Base-by-base conservation (phyloP, 192 early-diverging fungal genomes). In the Lunasporangiospora selenospora region DNA sequence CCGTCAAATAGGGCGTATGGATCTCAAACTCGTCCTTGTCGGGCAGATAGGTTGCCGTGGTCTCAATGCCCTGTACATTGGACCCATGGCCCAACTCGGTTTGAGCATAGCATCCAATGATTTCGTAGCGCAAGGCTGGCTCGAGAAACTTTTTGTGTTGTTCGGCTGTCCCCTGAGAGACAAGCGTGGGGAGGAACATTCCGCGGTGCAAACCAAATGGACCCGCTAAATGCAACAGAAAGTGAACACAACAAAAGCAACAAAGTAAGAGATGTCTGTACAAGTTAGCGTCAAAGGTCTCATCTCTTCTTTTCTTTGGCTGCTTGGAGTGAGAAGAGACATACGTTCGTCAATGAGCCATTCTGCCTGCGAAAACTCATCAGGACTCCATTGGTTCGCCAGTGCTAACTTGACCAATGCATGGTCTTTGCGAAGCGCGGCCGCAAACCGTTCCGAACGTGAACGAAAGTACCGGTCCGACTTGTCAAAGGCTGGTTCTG, bases 21-120 rank as follows among this genome's bases (percentile, higher is more conserved):
- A 95, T 80, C 54, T 92, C 93, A 60, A 93, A 95, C 80, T 95
- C 88, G 61, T 94, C 85, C 5, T 90, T 92, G 66, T 89, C 89
- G 3, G 88, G 87, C 30, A 92, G 78, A 49, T 85, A 93, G 0
- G 91, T 93, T 31, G 92, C 91, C 2, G 90, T 92, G 6, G 93
- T 95, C 78, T 95, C 92, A 19, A 94, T 81, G 0, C 91, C 93
- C 79, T 92, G 89, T 12, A 95, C 87, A 40, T 95, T 95, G 12
- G 87, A 88, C 0, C 88, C 90, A 56, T 92, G 90, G 5, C 79
- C 83, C 37, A 95, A 81, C 75, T 93, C 93, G 0, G 92, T 93
- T 58, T 93, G 92, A 15, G 92, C 90, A 62, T 93, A 93, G 70
- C 91, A 93, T 32, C 92, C 92, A 61, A 93, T 89, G 50, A 95